Base-by-base conservation (phyloP, 352 stramenopile species). In the Phytophthora macrochlamydospora region DNA sequence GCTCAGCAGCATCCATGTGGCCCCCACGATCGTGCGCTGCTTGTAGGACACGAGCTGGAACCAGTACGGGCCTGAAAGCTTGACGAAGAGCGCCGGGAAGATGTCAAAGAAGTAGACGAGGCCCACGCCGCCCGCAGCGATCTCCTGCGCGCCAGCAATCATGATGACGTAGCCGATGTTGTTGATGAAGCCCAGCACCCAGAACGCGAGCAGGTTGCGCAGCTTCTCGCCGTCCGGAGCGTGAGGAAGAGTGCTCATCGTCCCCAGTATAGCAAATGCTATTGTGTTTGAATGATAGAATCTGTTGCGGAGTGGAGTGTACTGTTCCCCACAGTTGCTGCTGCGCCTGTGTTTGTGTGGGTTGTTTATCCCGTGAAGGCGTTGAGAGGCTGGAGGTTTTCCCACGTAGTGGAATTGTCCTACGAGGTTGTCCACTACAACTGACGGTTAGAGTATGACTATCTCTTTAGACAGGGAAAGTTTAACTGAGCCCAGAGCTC, bases 131-230 rank as follows among this genome's bases (percentile, higher is more conserved):
- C 91, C 92, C 2, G 93, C 82, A 28, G 77, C 80, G 69, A 99
- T 98, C 63, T 92, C 85, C 62, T 98, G 97, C 30, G 96, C 96
- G 45, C 87, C 85, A 0, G 96, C 94, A 60, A 98, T 95, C 93
- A 99, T 98, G 54, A 98, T 89, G 40, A 98, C 92, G 67, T 97
- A 99, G 44, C 80, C 84, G 48, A 95, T 71, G 68, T 98, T 98
- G 76, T 98, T 99, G 42, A 98, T 59, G 40, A 98, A 81, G 37
- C 95, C 95, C 24, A 98, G 72, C 37, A 94, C 61, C 89, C 90
- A 98, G 68, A 98, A 98, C 14, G 89, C 90, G 46, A 76, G 51
- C 35, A 94, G 66, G 62, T 93, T 93, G 63, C 81, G 83, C 55
- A 73, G 51, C 65, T 69, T 49, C 67, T 90, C 83, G 48, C 60